Conservation (phyloP, 352 stramenopile species). For the Phytophthora constricta region DNA sequence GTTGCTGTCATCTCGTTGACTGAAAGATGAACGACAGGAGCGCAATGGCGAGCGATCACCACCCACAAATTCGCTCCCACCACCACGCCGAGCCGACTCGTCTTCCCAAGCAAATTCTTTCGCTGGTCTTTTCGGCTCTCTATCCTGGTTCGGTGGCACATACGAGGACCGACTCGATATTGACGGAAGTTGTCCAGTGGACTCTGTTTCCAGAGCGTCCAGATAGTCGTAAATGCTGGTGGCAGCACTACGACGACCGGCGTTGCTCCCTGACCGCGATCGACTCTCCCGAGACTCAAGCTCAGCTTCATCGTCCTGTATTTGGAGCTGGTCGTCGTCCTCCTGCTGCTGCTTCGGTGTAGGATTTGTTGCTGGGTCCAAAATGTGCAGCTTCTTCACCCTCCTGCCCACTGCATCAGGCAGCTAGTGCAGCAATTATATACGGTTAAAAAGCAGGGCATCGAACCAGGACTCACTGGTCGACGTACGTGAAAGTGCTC, state of each 20-base stretch:
- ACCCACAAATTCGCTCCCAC: conserved; percentile 5
- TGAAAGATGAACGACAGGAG: conserved; percentile 42
- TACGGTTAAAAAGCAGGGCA: too few species aligned
- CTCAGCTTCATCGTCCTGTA: conserved; percentile 24
- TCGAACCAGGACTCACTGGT: too few species aligned
- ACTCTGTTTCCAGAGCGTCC: conserved; percentile 75
- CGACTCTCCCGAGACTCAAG: conserved; percentile 32
- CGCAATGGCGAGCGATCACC: conserved; percentile 26
- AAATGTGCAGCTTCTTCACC: conserved; percentile 45
- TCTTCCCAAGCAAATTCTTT: conserved; percentile 51
- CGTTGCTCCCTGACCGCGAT: conserved; percentile 28
- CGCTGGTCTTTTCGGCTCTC: conserved; percentile 7
- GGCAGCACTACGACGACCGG: conserved; percentile 22
- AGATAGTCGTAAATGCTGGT: conserved; percentile 84
- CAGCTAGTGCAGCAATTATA: too few species aligned
- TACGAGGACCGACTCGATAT: conserved; percentile 29
- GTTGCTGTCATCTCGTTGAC: conserved; percentile 31
- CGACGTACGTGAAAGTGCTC: conserved; percentile 16
- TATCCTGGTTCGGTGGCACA: conserved; percentile 15
- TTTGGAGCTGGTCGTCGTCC: conserved; percentile 25
- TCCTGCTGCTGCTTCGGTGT: conserved; percentile 48
- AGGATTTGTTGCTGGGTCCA: conserved; percentile 45
- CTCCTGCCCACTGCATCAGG: conserved; percentile 23
- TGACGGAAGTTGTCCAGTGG: conserved; percentile 54
- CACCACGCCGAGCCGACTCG: conserved; percentile 11